Conservation (phyloP, 805 yeast species). For the Wickerhamiella allomyrinae region DNA sequence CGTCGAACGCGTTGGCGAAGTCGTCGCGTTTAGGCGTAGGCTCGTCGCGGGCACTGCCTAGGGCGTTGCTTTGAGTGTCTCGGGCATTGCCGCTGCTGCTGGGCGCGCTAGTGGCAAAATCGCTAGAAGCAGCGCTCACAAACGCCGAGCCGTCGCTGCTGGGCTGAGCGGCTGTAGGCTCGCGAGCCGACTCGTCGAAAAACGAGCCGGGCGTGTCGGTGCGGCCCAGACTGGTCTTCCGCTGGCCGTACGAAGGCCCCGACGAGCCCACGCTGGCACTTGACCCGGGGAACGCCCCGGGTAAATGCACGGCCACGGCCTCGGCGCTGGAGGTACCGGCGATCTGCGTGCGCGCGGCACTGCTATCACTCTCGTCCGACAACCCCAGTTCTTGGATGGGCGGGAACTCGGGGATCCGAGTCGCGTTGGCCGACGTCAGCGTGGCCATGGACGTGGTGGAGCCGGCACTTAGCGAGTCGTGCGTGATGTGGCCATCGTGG, state of each 20-base stretch:
- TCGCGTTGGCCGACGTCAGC: not conserved
- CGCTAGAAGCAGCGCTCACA: not conserved
- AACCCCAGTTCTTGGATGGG: slow-evolving; percentile 18
- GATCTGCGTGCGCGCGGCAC: not conserved
- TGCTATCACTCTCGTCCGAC: slow-evolving; percentile 3
- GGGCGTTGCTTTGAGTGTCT: not conserved
- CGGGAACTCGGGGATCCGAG: slow-evolving; percentile 15
- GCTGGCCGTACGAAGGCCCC: not conserved
- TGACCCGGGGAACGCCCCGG: not conserved
- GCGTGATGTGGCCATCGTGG: not conserved
- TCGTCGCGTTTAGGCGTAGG: slow-evolving; percentile 14
- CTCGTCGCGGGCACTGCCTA: not conserved
- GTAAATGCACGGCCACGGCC: not conserved
- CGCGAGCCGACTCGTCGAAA: not conserved
- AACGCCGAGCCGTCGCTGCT: not conserved
- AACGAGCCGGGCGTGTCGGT: not conserved
- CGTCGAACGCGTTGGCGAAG: slow-evolving; percentile 21
- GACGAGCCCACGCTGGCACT: too few relatives aligned
- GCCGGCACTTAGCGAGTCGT: not conserved
- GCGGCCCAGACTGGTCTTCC: not conserved
- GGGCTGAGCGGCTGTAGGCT: not conserved
- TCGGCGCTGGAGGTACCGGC: not conserved
- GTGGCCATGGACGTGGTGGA: not conserved
- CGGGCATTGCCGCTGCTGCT: not conserved
- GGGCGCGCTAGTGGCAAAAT: not conserved